Conservation (phyloP, 139 green algal species). For the Chloropicon primus region DNA sequence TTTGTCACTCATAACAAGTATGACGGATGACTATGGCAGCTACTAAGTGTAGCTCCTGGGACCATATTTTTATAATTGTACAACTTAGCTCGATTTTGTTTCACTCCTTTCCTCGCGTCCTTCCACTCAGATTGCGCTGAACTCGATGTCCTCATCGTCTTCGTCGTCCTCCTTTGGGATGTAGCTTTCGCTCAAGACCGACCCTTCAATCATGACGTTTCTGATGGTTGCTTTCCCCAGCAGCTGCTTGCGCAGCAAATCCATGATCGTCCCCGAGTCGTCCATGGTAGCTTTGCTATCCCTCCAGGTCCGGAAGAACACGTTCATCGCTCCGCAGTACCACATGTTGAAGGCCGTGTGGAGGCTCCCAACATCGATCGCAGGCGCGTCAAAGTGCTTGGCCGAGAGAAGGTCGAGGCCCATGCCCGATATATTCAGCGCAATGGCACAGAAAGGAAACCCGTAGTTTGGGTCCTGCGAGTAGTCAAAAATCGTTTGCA, state of each 20-base stretch:
- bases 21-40: too few relatives aligned
- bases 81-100: too few relatives aligned
- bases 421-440: slow-evolving; percentile 48
- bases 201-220: not conserved
- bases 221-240: not conserved
- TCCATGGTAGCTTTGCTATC: slow-evolving; percentile 8
- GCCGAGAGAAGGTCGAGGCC: slow-evolving; percentile 15
- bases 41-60: too few relatives aligned
- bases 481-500: slow-evolving; percentile 11
- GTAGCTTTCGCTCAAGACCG: not conserved
- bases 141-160: not conserved
- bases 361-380: slow-evolving; percentile 4
- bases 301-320: slow-evolving; percentile 6
- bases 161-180: not conserved
- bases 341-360: slow-evolving; percentile 2
- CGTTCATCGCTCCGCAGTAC: slow-evolving; percentile 7
- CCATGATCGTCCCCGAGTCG: slow-evolving; percentile 7
- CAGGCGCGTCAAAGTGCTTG: slow-evolving; percentile 1
- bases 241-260: not conserved
- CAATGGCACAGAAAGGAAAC: slow-evolving; percentile 47
- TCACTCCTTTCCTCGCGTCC: too few relatives aligned
- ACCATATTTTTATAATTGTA: too few relatives aligned
- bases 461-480: slow-evolving; percentile 22
- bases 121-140: not conserved
- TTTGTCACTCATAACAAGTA: too few relatives aligned